Evolutionary conservation across 208 protist genomes (phyloP), one percentile per base, ranked within the genome.

Genomic region (Leptomonas seymouri): DNA sequence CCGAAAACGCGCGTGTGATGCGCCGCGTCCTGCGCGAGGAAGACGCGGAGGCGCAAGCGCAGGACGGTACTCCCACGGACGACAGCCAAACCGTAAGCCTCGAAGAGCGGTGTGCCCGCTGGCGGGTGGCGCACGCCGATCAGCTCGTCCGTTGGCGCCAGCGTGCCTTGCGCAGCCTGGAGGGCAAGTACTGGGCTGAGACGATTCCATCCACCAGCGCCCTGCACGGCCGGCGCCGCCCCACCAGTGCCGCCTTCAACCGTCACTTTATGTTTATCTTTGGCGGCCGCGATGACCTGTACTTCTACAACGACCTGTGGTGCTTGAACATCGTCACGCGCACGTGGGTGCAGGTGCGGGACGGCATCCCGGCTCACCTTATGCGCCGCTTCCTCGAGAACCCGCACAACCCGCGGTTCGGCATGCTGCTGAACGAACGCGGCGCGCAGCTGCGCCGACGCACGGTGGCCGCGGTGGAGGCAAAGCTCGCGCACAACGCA

Each of bases 281-380:
- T 78, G 84, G 87, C 41, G 87, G 87, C 18, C 75, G 87, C 28
- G 87, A 88, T 31, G 74, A 67, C 18, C 28, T 63, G 9, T 66
- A 54, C 62, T 93, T 90, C 66, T 90, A 84, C 72, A 93, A 93
- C 57, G 87, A 93, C 55, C 63, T 90, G 9, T 93, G 87, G 87
- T 82, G 87, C 15, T 70, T 89, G 21, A 93, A 90, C 70, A 55
- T 58, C 2, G 57, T 74, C 25, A 89, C 84, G 27, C 81, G 75
- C 18, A 71, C 64, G 34, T 93, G 87, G 87, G 60, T 87, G 44
- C 82, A 86, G 70, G 66, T 93, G 46, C 79, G 82, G 0, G 78
- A 74, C 9, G 86, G 87, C 45, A 72, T 82, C 16, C 81, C 84
- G 0, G 15, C 62, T 20, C 62, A 53, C 36, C 81, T 64, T 27